A percentile compares a stretch with the other conserved stretches of the same genome.
Evolutionary conservation across 768 basidiomycete genomes (phyloP).

Genomic region (Mycena albidolilacea): DNA sequence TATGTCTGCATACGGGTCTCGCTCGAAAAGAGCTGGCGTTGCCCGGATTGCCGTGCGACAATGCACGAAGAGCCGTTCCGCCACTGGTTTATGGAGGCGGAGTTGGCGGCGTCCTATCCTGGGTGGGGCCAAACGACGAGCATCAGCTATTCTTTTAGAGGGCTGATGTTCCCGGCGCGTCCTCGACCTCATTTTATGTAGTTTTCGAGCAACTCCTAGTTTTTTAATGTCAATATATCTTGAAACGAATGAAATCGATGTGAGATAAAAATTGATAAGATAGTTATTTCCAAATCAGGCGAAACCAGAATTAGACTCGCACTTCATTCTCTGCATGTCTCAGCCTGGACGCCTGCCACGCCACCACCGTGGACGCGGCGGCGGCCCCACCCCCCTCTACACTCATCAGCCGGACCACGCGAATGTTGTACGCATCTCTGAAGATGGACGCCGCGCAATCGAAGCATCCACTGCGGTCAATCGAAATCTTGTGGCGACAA

Average conservation of each 20-base stretch:
- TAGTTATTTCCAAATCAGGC: too few relatives aligned
- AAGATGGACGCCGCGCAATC: background rate
- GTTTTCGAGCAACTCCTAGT: too few relatives aligned
- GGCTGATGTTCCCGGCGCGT: too few relatives aligned
- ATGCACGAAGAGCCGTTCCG: background rate
- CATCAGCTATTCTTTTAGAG: background rate
- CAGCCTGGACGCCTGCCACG: background rate
- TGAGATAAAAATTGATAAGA: too few relatives aligned
- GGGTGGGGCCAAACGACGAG: background rate
- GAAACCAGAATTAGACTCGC: too few relatives aligned
- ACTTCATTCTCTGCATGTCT: too few relatives aligned
- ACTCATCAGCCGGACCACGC: background rate
- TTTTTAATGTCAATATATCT: too few relatives aligned
- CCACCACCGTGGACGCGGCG: background rate
- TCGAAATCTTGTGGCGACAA: rapidly evolving
- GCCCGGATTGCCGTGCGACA: background rate
- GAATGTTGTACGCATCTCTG: background rate
- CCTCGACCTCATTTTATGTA: too few relatives aligned
- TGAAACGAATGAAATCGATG: too few relatives aligned
- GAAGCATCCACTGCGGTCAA: background rate
- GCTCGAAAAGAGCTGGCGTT: background rate
- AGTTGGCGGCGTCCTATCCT: background rate
- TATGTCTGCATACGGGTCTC: background rate
- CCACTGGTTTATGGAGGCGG: background rate
- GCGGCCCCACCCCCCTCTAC: background rate